These are phyloP conservation scores for Lepidium africanum DNA, from an alignment of 345 rosid genomes.

Conservation along the genomic window DNA sequence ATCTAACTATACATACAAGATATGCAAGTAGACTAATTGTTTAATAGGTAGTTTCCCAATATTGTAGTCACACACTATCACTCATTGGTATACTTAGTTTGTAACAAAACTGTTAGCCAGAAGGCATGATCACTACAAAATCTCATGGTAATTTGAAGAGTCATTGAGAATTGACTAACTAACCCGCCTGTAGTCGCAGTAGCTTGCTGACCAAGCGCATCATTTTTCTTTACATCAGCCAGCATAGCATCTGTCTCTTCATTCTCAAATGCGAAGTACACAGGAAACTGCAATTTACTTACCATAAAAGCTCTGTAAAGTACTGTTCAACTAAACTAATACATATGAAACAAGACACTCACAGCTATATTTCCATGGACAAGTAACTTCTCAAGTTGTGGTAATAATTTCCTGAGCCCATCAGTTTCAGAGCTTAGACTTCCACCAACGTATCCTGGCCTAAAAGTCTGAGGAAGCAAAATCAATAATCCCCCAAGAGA, in stretches of 20 bases:
- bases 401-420: slow-evolving; percentile 36
- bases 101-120: background rate
- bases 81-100: background rate
- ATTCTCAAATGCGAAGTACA: slow-evolving; percentile 91
- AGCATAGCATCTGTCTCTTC: slow-evolving; percentile 67
- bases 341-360: slow-evolving; percentile 32
- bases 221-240: slow-evolving; percentile 81
- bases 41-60: background rate
- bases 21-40: background rate
- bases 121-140: background rate
- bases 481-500: slow-evolving; percentile 79
- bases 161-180: slow-evolving; percentile 26
- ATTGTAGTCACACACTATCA: background rate
- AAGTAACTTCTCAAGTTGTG: slow-evolving; percentile 68
- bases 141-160: background rate
- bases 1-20: background rate
- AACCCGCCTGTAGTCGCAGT: slow-evolving; percentile 97
- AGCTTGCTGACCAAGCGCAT: slow-evolving; percentile 84
- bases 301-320: background rate
- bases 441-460: slow-evolving; percentile 34
- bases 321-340: background rate
- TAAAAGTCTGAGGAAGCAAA: slow-evolving; percentile 71
- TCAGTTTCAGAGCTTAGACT: slow-evolving; percentile 30
- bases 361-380: slow-evolving; percentile 70
- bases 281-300: slow-evolving; percentile 60